Base-by-base conservation (phyloP, 2,329 filamentous ascomycete species). In the Xylaria sp. region DNA sequence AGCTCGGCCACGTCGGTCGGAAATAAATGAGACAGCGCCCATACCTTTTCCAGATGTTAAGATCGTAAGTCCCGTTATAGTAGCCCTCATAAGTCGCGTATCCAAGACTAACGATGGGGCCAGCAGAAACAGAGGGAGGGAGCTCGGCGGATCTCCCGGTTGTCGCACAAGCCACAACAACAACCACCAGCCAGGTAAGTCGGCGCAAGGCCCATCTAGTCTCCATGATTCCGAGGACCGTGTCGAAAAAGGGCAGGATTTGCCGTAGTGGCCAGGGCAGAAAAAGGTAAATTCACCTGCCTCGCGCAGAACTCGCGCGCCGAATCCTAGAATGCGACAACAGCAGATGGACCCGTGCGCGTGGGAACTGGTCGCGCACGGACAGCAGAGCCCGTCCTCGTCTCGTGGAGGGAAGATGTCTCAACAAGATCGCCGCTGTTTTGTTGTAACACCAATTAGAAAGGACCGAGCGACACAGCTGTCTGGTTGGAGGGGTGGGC, bases 11-110 rank as follows among this genome's bases (percentile, higher is more conserved):
- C 25, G 53, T 25, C 27, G 51, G 37, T 37, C 1, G 44, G 35
- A 32, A 65, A 60, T 35, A 40, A 62, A 60, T 53, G 53, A 63
- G 60, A 60, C 35, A 35, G 42, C 57, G n/a, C 25, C 54, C 62
- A n/a, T 71, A 73, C 74, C 73, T 70, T 65, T 76, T 75, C 73
- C 73, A 76, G 58, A 75, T 71, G 63, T 76, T 74, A 9, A 76
- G 69, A 40, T 71, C 69, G 69, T 71, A 74, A 5, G 73, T 74
- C 25, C 70, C 69, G 51, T 75, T 74, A 50, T 74, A 75, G 44
- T 74, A 74, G 21, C 74, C 73, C 32, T 71, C 69, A 25, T 76
- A 76, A 23, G 69, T 75, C n/a, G 74, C 74, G 51, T 76, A 76
- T 18, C 74, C 74, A 48, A 76, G 72, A 63, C 73, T 68, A 61